Evolutionary conservation across 768 basidiomycete species (phyloP).

Genomic region (Termitomyces sp.): DNA sequence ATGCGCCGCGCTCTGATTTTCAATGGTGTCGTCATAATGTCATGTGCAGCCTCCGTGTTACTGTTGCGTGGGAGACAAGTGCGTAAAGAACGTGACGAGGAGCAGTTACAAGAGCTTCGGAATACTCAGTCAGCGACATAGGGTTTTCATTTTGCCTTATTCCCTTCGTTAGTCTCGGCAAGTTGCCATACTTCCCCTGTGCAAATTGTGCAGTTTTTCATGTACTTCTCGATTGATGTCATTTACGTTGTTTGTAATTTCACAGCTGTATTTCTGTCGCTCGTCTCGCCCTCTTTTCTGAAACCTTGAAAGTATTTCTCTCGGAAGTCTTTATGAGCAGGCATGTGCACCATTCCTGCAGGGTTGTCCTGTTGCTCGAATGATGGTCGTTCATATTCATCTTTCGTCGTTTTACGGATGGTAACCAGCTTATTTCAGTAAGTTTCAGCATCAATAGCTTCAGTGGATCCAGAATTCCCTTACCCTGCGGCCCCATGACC

Average conservation of each 20-base stretch:
- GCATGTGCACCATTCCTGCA: slow-evolving; percentile 36
- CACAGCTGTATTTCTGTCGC: background rate
- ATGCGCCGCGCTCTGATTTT: slow-evolving; percentile 68
- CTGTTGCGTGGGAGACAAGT: slow-evolving; percentile 55
- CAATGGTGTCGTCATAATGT: slow-evolving; percentile 46
- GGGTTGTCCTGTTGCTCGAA: slow-evolving; percentile 34
- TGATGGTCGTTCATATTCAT: slow-evolving; percentile 43
- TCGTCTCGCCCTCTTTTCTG: slow-evolving; percentile 30
- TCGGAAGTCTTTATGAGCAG: slow-evolving; percentile 87
- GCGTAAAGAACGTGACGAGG: slow-evolving; percentile 57
- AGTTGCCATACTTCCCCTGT: background rate
- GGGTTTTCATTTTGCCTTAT: background rate
- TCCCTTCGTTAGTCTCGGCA: background rate
- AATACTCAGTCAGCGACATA: background rate
- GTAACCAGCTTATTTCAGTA: slow-evolving; percentile 68
- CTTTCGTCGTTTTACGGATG: slow-evolving; percentile 61
- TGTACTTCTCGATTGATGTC: background rate
- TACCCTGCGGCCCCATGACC: slow-evolving; percentile 90
- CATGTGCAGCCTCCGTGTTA: slow-evolving; percentile 34
- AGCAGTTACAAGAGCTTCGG: slow-evolving; percentile 24
- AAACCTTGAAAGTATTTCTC: slow-evolving; percentile 87
- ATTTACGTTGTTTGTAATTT: background rate
- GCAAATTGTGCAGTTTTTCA: background rate
- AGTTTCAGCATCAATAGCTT: slow-evolving; percentile 5
- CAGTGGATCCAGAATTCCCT: slow-evolving; percentile 22